phyloP scores from a whole-genome alignment of 345 rosid species.

The Syzygium aromaticum region DNA sequence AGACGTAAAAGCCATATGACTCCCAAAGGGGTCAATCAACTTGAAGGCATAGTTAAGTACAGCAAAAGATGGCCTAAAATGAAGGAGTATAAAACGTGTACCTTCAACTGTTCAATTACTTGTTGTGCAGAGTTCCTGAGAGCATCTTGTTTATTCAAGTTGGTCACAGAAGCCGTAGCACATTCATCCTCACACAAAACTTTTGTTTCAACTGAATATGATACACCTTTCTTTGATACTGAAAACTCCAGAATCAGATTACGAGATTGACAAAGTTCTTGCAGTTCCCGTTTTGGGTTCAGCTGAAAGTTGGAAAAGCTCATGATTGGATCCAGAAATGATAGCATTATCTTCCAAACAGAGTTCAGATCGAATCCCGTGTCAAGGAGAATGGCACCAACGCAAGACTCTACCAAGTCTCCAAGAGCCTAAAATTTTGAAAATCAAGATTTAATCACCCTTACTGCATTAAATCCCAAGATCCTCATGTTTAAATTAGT shows the following conservation, averaged over 20 bases:
- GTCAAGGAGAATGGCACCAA: slow-evolving; percentile 83
- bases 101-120: slow-evolving; percentile 52
- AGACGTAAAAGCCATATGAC: not conserved
- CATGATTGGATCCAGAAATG: slow-evolving; percentile 52
- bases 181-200: slow-evolving; percentile 22
- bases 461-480: not conserved
- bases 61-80: not conserved
- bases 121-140: slow-evolving; percentile 42
- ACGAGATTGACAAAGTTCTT: slow-evolving; percentile 62
- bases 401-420: slow-evolving; percentile 77
- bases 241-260: slow-evolving; percentile 33
- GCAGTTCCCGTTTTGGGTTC: slow-evolving; percentile 56
- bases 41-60: not conserved
- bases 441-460: not conserved
- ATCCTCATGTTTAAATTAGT: not conserved
- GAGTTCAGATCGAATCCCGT: slow-evolving; percentile 59
- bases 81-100: slow-evolving; percentile 5
- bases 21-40: not conserved
- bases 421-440: slow-evolving; percentile 59
- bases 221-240: slow-evolving; percentile 25
- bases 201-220: slow-evolving; percentile 39
- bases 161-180: slow-evolving; percentile 31
- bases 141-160: slow-evolving; percentile 51
- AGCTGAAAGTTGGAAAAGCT: slow-evolving; percentile 54
- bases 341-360: slow-evolving; percentile 67